These are phyloP conservation scores for Corylus avellana DNA, from an alignment of 306 rosid genomes.

Conservation along the genomic window DNA sequence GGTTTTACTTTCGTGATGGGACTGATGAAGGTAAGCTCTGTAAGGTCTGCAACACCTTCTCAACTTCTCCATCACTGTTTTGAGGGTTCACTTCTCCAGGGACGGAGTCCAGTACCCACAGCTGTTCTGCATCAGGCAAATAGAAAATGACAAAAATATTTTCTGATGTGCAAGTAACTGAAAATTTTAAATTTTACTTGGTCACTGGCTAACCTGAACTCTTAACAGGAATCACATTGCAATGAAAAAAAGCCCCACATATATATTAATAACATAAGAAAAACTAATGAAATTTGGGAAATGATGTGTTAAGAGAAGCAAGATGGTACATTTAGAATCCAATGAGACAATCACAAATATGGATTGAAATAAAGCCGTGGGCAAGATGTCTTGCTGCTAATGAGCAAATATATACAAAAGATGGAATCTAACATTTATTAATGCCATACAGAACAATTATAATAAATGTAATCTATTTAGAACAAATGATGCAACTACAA, in stretches of 20 bases:
- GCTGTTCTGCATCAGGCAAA: conserved; percentile 69
- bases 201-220: neutral
- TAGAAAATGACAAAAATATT: neutral
- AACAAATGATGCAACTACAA: too few relatives aligned
- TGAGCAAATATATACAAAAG: neutral
- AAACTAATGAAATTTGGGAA: neutral
- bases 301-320: neutral
- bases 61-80: conserved; percentile 70
- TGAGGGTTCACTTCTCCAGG: conserved; percentile 65
- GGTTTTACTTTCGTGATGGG: conserved; percentile 73
- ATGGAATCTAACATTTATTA: neutral
- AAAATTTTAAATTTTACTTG: neutral
- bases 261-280: neutral
- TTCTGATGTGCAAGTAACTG: conserved; percentile 25
- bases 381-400: too few relatives aligned
- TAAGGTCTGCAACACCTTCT: conserved; percentile 66
- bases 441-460: too few relatives aligned
- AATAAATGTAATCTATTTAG: too few relatives aligned
- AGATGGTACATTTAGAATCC: neutral
- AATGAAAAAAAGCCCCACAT: neutral
- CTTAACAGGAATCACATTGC: too few relatives aligned
- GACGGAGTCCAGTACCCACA: conserved; percentile 90
- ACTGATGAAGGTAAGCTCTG: conserved; percentile 63
- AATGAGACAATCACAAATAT: neutral
- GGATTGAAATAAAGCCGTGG: neutral